phyloP scores from a whole-genome alignment of 2,329 filamentous ascomycete genomes.

The Penicillium nordicum region DNA sequence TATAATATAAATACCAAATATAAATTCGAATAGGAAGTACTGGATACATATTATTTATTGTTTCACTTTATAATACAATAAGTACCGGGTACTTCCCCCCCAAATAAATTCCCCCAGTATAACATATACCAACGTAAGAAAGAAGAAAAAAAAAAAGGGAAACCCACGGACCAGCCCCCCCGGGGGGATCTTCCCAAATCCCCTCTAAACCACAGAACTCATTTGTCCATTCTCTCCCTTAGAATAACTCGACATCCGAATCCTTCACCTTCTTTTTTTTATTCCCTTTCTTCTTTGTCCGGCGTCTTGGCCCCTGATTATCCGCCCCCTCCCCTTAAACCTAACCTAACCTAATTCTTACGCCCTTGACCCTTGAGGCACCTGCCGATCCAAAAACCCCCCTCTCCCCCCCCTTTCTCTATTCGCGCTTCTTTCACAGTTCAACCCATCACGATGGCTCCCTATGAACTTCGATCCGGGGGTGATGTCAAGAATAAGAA shows the following conservation, averaged over 20 bases:
- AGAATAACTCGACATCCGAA: neutral
- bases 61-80: neutral
- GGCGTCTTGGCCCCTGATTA: slow-evolving; percentile 9
- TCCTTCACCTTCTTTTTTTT: slow-evolving; percentile 1
- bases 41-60: neutral
- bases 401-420: slow-evolving; percentile 19
- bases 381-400: slow-evolving; percentile 9
- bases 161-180: slow-evolving; percentile 9
- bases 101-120: neutral
- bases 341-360: slow-evolving; percentile 2
- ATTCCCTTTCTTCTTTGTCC: neutral
- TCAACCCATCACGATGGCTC: slow-evolving; percentile 48
- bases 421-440: slow-evolving; percentile 11
- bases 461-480: slow-evolving; percentile 64
- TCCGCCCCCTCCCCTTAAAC: neutral
- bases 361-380: slow-evolving; percentile 10
- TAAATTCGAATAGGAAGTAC: neutral
- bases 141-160: neutral
- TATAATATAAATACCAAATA: neutral
- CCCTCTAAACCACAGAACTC: slow-evolving; percentile 1
- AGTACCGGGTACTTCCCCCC: slow-evolving; percentile 5
- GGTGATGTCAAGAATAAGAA: slow-evolving; percentile 81
- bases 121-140: neutral
- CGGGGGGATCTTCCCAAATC: slow-evolving; percentile 1
- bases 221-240: slow-evolving; percentile 9